Conservation (phyloP, 2,329 filamentous ascomycete species). For the Diaporthe aspalathi region DNA sequence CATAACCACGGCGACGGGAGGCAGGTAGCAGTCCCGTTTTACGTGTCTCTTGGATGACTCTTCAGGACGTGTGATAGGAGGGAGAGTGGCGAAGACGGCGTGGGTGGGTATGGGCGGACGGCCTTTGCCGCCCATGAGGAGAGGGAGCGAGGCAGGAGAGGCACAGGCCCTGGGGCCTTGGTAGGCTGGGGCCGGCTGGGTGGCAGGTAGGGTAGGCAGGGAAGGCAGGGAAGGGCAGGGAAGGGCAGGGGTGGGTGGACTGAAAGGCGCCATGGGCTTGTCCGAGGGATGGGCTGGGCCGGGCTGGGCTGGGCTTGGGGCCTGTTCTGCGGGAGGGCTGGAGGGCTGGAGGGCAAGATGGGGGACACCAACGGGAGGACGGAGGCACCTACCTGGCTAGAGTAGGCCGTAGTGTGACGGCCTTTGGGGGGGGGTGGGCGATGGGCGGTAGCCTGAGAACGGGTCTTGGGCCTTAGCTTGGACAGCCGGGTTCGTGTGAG, state of each 20-base stretch:
- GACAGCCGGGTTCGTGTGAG: conserved; percentile 1
- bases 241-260: not conserved
- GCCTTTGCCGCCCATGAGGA: conserved; percentile 38
- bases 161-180: conserved; percentile 22
- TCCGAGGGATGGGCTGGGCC: conserved; percentile 28
- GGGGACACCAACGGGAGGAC: conserved; percentile 24
- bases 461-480: conserved; percentile 45
- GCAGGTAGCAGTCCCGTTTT: conserved; percentile 33
- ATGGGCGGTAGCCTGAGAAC: conserved; percentile 48
- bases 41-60: conserved; percentile 44
- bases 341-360: too few relatives aligned
- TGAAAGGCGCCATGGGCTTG: conserved; percentile 11
- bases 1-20: conserved; percentile 36
- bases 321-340: conserved; percentile 18
- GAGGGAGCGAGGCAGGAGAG: conserved; percentile 23
- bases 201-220: conserved; percentile 9
- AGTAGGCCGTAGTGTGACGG: conserved; percentile 45
- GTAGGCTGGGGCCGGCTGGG: conserved; percentile 25
- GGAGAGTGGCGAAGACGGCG: conserved; percentile 39
- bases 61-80: conserved; percentile 39
- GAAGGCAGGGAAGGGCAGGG: too few relatives aligned
- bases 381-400: conserved; percentile 33
- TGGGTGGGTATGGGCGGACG: conserved; percentile 34
- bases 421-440: conserved; percentile 35
- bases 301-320: conserved; percentile 34